Conservation (phyloP, 2,329 filamentous ascomycete genomes). For the Thielaviopsis euricoi region DNA sequence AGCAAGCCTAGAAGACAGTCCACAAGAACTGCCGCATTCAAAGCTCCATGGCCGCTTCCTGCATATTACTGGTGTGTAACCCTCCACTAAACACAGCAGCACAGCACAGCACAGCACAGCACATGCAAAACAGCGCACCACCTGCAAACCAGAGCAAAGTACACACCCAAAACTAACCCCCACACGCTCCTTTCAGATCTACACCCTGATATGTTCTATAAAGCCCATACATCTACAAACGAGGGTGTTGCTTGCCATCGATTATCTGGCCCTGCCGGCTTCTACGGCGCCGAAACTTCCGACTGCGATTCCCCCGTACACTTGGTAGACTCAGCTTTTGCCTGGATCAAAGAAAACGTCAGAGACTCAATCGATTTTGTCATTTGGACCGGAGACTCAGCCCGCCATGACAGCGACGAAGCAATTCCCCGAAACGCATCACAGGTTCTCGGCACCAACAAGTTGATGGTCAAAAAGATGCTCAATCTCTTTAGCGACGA, state of each 20-base stretch:
- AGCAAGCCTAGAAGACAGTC: background rate
- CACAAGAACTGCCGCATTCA: background rate
- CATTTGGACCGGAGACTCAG: constrained; percentile 83
- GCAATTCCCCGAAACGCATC: constrained; percentile 54
- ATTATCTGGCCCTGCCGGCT: constrained; percentile 57
- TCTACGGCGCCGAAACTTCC: constrained; percentile 70
- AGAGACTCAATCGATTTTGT: constrained; percentile 75
- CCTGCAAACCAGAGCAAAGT: no score
- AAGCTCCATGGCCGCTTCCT: constrained; percentile 58
- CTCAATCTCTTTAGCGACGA: constrained; percentile 50
- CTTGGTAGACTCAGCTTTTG: constrained; percentile 75
- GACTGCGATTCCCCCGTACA: constrained; percentile 74
- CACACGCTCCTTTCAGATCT: constrained; percentile 43
- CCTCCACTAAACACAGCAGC: no score
- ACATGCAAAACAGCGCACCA: no score
- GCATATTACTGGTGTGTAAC: constrained; percentile 63
- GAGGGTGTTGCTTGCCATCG: constrained; percentile 62
- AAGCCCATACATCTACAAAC: constrained; percentile 55
- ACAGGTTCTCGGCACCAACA: constrained; percentile 67
- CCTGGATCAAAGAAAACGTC: constrained; percentile 69
- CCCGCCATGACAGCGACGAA: constrained; percentile 79
- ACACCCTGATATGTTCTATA: constrained; percentile 81
- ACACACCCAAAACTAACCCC: background rate
- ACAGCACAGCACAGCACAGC: no score
- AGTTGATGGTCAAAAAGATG: constrained; percentile 60